Evolutionary conservation across 768 basidiomycete genomes (phyloP).

Genomic region (Pleurotus citrinopileatus): DNA sequence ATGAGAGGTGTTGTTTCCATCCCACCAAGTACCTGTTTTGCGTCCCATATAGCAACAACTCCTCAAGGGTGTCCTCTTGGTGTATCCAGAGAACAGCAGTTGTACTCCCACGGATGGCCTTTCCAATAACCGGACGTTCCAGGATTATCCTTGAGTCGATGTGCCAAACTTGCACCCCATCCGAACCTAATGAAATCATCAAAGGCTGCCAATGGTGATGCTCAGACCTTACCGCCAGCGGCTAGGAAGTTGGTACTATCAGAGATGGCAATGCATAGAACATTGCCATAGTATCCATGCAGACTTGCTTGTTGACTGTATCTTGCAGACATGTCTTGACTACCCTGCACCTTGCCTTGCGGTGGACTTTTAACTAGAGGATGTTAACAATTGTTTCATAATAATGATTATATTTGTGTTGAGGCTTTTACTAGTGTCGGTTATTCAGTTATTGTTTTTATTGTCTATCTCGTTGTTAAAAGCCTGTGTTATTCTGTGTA

Average conservation of each 20-base stretch:
- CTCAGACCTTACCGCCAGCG: background rate
- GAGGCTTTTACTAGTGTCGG: too few species aligned
- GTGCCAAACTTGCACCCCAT: conserved; percentile 14
- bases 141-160: background rate
- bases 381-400: too few species aligned
- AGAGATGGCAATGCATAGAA: background rate
- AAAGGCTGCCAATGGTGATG: background rate
- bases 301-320: background rate
- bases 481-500: too few species aligned
- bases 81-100: conserved; percentile 17
- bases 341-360: too few species aligned
- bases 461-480: too few species aligned
- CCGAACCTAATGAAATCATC: conserved; percentile 6
- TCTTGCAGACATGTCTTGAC: too few species aligned
- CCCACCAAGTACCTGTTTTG: conserved; percentile 16
- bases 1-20: conserved; percentile 16
- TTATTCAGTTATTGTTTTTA: too few species aligned
- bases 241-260: background rate
- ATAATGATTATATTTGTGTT: too few species aligned
- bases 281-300: background rate
- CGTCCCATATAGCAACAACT: conserved; percentile 16
- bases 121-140: background rate
- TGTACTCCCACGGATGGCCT: conserved; percentile 11
- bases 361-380: too few species aligned
- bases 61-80: conserved; percentile 14